Conservation (phyloP, 768 basidiomycete species). For the Phylloporus rhodoxanthus region DNA sequence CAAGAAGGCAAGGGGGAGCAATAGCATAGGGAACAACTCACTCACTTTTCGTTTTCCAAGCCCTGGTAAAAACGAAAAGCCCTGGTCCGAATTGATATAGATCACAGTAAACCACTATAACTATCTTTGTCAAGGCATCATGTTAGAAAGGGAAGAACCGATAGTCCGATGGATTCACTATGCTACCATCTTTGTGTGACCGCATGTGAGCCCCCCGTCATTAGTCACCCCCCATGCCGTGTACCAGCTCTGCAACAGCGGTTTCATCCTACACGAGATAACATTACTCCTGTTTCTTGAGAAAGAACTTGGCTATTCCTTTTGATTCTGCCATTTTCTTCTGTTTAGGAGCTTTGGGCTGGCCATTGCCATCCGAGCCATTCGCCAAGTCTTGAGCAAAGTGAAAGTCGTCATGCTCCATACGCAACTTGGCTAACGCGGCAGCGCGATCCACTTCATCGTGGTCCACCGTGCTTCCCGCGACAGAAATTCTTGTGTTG, state of each 20-base stretch:
- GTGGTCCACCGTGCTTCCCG: constrained; percentile 14
- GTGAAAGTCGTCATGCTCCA: constrained; percentile 89
- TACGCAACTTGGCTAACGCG: constrained; percentile 39
- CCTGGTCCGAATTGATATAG: too few relatives aligned
- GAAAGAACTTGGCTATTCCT: constrained; percentile 48
- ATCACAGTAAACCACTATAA: too few relatives aligned
- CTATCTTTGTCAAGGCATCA: too few relatives aligned
- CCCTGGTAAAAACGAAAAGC: too few relatives aligned
- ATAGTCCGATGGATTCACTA: too few relatives aligned
- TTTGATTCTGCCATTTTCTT: constrained; percentile 26
- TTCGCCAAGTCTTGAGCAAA: constrained; percentile 73
- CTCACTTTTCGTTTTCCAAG: background rate
- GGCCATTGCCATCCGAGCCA: constrained; percentile 22
- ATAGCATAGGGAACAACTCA: too few relatives aligned
- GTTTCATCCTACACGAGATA: background rate
- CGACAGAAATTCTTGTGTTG: constrained; percentile 39
- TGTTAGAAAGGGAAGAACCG: too few relatives aligned
- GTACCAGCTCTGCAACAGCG: background rate
- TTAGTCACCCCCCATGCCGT: background rate
- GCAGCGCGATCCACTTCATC: constrained; percentile 25
- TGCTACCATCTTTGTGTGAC: too few relatives aligned
- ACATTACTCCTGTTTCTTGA: constrained; percentile 24
- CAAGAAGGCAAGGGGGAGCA: too few relatives aligned
- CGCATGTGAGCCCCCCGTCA: background rate
- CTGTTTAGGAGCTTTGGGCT: constrained; percentile 23